Evolutionary conservation across 768 basidiomycete species (phyloP).

Genomic region (Macrocybe gigantea): DNA sequence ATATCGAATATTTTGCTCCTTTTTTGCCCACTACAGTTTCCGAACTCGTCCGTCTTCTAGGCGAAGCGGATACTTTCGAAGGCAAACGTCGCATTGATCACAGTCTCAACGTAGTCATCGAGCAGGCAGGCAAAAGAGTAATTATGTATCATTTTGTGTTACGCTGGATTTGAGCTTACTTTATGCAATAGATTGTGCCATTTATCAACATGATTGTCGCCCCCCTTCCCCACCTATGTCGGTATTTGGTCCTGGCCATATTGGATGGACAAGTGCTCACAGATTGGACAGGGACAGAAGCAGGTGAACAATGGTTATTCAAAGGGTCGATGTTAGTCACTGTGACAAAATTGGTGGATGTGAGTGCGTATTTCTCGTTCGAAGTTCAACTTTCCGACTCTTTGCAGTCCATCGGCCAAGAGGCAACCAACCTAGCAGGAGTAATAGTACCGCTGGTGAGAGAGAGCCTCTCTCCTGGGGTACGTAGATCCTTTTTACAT

Average conservation of each 20-base stretch:
- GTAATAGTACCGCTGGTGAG: constrained; percentile 61
- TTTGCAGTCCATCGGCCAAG: neutral
- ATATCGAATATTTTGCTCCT: constrained; percentile 58
- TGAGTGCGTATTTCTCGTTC: constrained; percentile 21
- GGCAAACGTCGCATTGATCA: constrained; percentile 70
- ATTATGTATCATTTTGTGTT: constrained; percentile 4
- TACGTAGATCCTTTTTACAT: constrained; percentile 19
- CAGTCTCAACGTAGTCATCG: constrained; percentile 66
- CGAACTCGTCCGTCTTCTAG: constrained; percentile 65
- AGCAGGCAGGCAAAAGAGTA: constrained; percentile 41
- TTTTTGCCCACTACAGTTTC: constrained; percentile 55
- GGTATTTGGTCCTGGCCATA: constrained; percentile 14
- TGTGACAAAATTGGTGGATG: constrained; percentile 65
- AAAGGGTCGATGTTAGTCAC: constrained; percentile 66
- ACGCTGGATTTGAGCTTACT: neutral
- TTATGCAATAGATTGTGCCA: constrained; percentile 53
- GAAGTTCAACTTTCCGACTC: neutral
- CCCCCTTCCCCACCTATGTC: constrained; percentile 71
- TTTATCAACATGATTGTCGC: constrained; percentile 53
- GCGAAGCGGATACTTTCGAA: constrained; percentile 70
- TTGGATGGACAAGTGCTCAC: neutral
- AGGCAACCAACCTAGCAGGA: constrained; percentile 46
- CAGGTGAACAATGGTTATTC: constrained; percentile 65
- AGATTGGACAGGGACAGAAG: constrained; percentile 51
- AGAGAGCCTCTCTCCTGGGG: constrained; percentile 56